These are phyloP conservation scores for Puccinia triticina DNA, from an alignment of 1,284 basidiomycete species.

Conservation along the genomic window DNA sequence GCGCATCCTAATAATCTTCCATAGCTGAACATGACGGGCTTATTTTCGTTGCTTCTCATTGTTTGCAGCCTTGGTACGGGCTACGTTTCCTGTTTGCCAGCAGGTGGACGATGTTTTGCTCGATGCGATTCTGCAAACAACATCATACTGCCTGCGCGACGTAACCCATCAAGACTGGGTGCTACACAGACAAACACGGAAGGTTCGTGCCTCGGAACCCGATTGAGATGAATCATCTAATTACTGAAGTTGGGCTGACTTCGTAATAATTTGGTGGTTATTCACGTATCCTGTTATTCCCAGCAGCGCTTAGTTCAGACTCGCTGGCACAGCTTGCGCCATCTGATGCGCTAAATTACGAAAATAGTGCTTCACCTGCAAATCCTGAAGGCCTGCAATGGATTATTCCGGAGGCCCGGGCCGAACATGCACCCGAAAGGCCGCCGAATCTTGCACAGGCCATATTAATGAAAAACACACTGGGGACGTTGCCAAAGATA, in stretches of 20 bases:
- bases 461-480: not conserved
- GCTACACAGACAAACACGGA: not conserved
- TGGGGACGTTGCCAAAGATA: not conserved
- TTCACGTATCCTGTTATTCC: not conserved
- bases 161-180: not conserved
- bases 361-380: not conserved
- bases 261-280: not conserved
- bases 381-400: not conserved
- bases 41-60: not conserved
- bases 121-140: too few relatives aligned
- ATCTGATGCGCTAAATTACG: not conserved
- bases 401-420: not conserved
- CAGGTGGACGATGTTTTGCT: too few relatives aligned
- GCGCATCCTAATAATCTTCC: not conserved
- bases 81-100: not conserved
- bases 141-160: not conserved
- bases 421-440: not conserved
- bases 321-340: too few relatives aligned
- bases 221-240: not conserved
- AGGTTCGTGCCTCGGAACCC: conserved; percentile 5
- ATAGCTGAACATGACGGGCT: not conserved
- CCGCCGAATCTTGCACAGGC: not conserved
- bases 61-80: not conserved
- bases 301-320: not conserved
- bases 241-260: not conserved